Evolutionary conservation across 139 green algal genomes (phyloP).

Genomic region (Dunaliella primolecta): DNA sequence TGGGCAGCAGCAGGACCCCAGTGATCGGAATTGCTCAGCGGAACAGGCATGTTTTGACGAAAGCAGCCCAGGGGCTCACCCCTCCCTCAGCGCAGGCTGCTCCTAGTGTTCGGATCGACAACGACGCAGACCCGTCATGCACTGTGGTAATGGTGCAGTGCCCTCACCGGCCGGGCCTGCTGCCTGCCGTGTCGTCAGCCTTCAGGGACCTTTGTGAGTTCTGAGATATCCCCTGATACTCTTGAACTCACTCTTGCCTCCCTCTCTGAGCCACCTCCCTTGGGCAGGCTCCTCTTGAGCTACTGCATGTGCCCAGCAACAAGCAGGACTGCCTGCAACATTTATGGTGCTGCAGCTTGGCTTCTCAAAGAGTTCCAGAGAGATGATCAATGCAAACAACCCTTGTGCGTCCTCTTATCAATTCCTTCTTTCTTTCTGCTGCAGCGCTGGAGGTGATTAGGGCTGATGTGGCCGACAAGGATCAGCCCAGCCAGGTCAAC

Average conservation of each 20-base stretch:
- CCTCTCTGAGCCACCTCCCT: no score
- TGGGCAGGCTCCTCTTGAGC: no score
- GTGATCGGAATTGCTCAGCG: no score
- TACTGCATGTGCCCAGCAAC: constrained; percentile 35
- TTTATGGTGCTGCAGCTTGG: no score
- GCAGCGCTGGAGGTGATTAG: constrained; percentile 69
- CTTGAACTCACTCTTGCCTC: no score
- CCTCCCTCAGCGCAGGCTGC: no score
- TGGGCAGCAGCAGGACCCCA: no score
- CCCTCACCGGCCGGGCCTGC: constrained; percentile 67
- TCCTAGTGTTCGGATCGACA: constrained; percentile 41
- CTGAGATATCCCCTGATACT: not conserved
- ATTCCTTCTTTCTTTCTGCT: not conserved
- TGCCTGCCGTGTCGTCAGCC: constrained; percentile 63
- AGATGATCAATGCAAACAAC: not conserved
- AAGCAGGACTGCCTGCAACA: constrained; percentile 59
- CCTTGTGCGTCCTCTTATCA: not conserved
- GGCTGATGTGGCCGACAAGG: constrained; percentile 51
- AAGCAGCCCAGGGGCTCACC: no score
- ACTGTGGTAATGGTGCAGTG: constrained; percentile 59
- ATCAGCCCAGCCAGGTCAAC: constrained; percentile 23
- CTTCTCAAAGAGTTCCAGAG: not conserved
- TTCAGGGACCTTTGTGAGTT: constrained; percentile 41
- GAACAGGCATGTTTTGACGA: no score
- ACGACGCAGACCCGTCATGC: constrained; percentile 48